A percentile compares a stretch with the other conserved stretches of the same genome.
These are phyloP conservation scores for Trichoderma breve DNA, from an alignment of 2,329 filamentous ascomycete species.

Conservation along the genomic window DNA sequence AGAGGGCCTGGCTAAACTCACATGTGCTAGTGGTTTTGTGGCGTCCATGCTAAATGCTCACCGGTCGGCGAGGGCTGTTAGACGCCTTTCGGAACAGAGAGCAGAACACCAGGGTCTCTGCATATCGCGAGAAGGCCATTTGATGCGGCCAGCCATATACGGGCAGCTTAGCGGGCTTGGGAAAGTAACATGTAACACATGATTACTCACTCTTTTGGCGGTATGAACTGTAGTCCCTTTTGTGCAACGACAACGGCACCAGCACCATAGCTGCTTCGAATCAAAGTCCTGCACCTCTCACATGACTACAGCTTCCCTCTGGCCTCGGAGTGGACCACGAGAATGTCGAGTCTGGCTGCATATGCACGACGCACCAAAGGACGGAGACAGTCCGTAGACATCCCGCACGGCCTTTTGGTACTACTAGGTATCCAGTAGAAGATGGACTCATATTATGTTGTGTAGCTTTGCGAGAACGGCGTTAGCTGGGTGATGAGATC, in stretches of 20 bases:
- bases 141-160: background rate
- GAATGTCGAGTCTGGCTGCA: slow-evolving; percentile 5
- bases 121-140: background rate
- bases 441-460: background rate
- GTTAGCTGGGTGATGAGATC: background rate
- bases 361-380: background rate
- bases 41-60: slow-evolving; percentile 19
- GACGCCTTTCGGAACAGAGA: background rate
- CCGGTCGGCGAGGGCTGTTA: slow-evolving; percentile 5
- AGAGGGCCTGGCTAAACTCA: background rate
- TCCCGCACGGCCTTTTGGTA: background rate
- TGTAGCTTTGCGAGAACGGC: background rate
- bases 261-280: background rate
- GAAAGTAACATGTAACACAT: background rate
- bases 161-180: background rate
- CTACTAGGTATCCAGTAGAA: background rate
- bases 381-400: background rate
- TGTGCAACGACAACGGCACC: background rate
- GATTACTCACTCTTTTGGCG: background rate
- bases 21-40: slow-evolving; percentile 15
- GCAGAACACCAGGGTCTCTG: background rate
- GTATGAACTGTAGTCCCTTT: background rate
- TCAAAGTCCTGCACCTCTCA: background rate
- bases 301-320: background rate
- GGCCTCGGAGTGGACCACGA: background rate